Base-by-base conservation (phyloP, 1,139 yeast genomes). In the Hemisphaericaspora xylanilytica region DNA sequence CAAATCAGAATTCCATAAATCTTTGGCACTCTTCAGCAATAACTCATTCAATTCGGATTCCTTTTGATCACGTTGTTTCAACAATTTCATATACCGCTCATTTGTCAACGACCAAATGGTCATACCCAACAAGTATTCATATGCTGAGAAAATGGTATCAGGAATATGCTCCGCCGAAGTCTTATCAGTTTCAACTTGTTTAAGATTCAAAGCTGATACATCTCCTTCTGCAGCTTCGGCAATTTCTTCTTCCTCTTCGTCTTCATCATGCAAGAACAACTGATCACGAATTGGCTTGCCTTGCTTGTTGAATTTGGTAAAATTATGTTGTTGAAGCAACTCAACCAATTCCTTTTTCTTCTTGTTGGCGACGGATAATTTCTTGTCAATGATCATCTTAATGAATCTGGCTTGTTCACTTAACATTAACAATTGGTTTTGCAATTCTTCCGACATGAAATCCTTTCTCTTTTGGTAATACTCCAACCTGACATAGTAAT, bases 391-490 rank as follows among this genome's bases (percentile, higher is more conserved):
- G 35, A 94, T 90, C 75, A 89, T 65, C 61, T 89, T 89, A 48
- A 94, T 84, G 61, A 94, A 94, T 42, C 96, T 75, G 0, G 97
- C 97, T 57, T 92, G 97, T 47, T 84, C 83, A 9, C 84, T 66
- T 28, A 90, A 67, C 56, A 76, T 85, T 34, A 81, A 84, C 42
- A 90, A 73, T 51, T 84, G 89, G 58, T 85, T 80, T 49, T 85
- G 85, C 43, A 88, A 67, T 38, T 79, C 79, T 31, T 75, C 77
- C 13, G 86, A 76, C 73, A 88, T 67, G 56, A 73, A 73, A 54
- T 90, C 97, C 58, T 92, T 94, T 53, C 99, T 80, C 58, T 80
- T 84, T 65, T 89, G 97, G 59, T 92, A 94, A 59, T 73, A 87
- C 45, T 90, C 97, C 44, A 94, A 69, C 55, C 99, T 79, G 11